These are phyloP conservation scores for Trametes sp. DNA, from an alignment of 1,284 basidiomycete genomes.

Conservation along the genomic window DNA sequence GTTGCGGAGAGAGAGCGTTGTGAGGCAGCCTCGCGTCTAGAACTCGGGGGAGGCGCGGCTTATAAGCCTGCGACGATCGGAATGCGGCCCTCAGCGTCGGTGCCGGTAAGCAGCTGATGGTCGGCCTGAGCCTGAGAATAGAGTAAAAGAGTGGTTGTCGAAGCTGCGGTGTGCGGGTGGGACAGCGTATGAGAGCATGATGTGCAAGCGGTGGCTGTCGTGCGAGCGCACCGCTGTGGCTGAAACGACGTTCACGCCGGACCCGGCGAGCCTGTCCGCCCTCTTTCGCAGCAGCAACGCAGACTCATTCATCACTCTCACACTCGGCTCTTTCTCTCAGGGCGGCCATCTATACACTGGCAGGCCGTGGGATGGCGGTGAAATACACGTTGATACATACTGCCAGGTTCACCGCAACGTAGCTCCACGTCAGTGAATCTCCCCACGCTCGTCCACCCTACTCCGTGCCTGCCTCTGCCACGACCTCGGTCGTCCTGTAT, in stretches of 20 bases:
- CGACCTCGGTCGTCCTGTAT: conserved; percentile 60
- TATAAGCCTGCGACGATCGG: conserved; percentile 23
- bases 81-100: conserved; percentile 1
- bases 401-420: conserved; percentile 26
- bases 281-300: conserved; percentile 19
- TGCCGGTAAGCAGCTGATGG: conserved; percentile 9
- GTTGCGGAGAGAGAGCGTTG: conserved; percentile 7
- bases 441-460: conserved; percentile 20
- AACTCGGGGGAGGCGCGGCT: conserved; percentile 9
- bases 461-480: conserved; percentile 34
- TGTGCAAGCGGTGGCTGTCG: conserved; percentile 15
- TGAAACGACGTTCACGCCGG: conserved; percentile 23
- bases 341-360: conserved; percentile 16
- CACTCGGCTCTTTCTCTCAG: conserved; percentile 23
- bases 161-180: conserved; percentile 19
- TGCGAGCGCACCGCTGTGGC: conserved; percentile 27
- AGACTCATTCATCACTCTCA: conserved; percentile 19
- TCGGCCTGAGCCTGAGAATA: conserved; percentile 19
- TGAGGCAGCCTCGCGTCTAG: conserved; percentile 6
- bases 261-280: conserved; percentile 15
- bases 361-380: conserved; percentile 19
- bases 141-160: conserved; percentile 5
- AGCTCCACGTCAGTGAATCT: conserved; percentile 28
- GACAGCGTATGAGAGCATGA: conserved; percentile 18
- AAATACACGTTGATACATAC: conserved; percentile 23